Evolutionary conservation across 192 early-diverging fungal genomes (phyloP), one percentile per base, ranked within the genome.

Genomic region (Coemansia sp.): DNA sequence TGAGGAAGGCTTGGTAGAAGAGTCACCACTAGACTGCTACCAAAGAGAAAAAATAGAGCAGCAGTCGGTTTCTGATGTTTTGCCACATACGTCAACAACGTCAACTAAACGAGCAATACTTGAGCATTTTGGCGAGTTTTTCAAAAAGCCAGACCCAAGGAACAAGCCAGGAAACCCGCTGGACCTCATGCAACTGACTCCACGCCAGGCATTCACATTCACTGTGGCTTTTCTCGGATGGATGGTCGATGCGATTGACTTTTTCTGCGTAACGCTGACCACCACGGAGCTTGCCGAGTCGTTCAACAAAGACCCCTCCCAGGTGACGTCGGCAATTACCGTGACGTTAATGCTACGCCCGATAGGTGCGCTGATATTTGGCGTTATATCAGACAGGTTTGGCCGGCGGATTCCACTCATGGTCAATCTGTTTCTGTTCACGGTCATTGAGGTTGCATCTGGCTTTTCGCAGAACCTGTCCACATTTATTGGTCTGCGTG

Each of bases 241-340:
- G 90, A 85, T 86, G 49, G 70, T 91, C 12, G 89, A 92, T 65
- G 85, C 89, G 11, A 85, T 89, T 50, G 91, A 92, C 75, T 92
- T 86, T 71, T 90, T 90, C 59, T 84, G 85, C 41, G 85, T 91
- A 5, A 72, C 85, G 15, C 72, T 90, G 69, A 72, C 87, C 0
- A 70, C 87, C 13, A 82, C 84, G 37, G 77, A 86, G 58, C 84
- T 89, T 23, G 89, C 86, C 23, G 67, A 69, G 3, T 78, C 81
- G 13, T 92, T 90, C 73, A 78, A 67, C 21, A 83, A 84, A 37
- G 50, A 82, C 19, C 81, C 83, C 4, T 87, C 88, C 1, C 68
- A 77, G 26, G 79, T 92, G 16, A 87, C 90, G 9, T 76, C 75
- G 38, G 89, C 88, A 6, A 89, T 91, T 56, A 92, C 91, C 2